Evolutionary conservation across 148 eudicot species (phyloP), one percentile per base, ranked within the genome.

Genomic region (Rhododendron vialii): DNA sequence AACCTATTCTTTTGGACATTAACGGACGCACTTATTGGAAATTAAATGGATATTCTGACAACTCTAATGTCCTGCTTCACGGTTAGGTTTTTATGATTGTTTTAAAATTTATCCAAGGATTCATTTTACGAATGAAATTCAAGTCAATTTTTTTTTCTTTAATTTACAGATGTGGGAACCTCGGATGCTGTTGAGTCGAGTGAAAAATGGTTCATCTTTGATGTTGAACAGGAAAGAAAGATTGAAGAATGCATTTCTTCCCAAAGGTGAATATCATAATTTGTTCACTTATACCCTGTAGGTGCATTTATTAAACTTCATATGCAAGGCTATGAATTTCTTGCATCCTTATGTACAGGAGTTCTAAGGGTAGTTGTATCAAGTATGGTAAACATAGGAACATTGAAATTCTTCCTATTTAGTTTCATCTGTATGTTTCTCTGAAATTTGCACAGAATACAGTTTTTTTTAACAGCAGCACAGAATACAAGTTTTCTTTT

Each of bases 121-220:
- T 83, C 15, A 36, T 20, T 77, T 57, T 24, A 41, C 36, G 5
- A 10, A 69, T 43, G 20, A 5, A 7, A 7, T 71, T 71, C 76
- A 28, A 33, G 48, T 28, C 5, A 9, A 51, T 63, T 67, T 73
- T 51, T 51, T 75, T 30, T 48, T 53, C 61, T 55, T 55, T 55
- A 33, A 83, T 82, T 69, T 85, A 45, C 93, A 96, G 98, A 94
- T 82, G 50, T 92, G 67, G 93, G 94, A 84, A 80, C 67, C 67
- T 74, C 86, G 57, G 89, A 91, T 78, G 86, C 69, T 84, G 76
- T 83, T 86, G 79, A 85, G n/a, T 85, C 84, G 12, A 89, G 87
- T 67, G 99, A 95, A 47, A 94, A 90, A 84, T 96, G 99, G 99
- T 91, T 80, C 80, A 83, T 91, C 59, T 91, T 88, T 81, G 90